Conservation (phyloP, 1,284 basidiomycete species). For the Ustilago vetiveriae region DNA sequence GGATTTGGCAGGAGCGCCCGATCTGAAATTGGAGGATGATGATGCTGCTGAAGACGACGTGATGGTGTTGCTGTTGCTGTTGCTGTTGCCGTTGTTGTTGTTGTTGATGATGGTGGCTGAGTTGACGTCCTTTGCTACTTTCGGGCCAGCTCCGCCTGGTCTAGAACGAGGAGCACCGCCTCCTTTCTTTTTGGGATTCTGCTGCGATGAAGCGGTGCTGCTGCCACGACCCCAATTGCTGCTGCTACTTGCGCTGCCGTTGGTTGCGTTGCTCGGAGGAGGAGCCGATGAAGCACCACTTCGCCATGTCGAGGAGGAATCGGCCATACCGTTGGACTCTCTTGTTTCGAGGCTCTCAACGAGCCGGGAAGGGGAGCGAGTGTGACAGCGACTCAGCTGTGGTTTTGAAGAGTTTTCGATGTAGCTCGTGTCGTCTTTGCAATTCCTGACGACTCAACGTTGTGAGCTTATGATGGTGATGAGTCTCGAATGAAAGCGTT, state of each 20-base stretch:
- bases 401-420: no score
- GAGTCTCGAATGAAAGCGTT: neutral
- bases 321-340: no score
- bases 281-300: slow-evolving; percentile 15
- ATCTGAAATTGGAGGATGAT: slow-evolving; percentile 28
- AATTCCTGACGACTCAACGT: neutral
- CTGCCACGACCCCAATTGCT: slow-evolving; percentile 30
- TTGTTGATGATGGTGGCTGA: neutral
- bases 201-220: slow-evolving; percentile 10
- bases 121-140: neutral
- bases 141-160: slow-evolving; percentile 3
- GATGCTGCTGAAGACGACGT: slow-evolving; percentile 5
- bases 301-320: slow-evolving; percentile 34
- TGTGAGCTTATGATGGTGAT: neutral
- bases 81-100: neutral
- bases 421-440: neutral
- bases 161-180: slow-evolving; percentile 9
- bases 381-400: neutral
- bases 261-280: neutral
- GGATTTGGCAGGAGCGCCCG: slow-evolving; percentile 22
- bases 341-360: no score
- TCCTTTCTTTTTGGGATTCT: slow-evolving; percentile 14
- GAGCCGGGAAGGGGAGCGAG: no score
- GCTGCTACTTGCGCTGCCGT: neutral
- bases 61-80: neutral